phyloP scores from a whole-genome alignment of 306 rosid species.

The Vachellia collinsii region DNA sequence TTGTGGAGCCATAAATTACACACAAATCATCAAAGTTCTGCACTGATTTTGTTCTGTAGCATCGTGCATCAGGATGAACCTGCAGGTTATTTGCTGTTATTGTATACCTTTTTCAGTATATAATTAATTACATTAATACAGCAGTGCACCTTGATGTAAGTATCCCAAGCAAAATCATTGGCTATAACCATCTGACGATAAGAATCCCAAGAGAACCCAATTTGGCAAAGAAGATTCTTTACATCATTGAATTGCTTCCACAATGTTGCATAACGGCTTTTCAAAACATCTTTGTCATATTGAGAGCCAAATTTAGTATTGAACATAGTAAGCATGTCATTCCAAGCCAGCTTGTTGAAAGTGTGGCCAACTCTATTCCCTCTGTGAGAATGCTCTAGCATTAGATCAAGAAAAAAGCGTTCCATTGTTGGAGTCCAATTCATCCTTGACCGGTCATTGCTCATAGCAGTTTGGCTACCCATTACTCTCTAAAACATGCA shows the following conservation, averaged over 20 bases:
- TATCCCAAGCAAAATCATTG: slow-evolving; percentile 68
- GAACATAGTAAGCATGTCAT: slow-evolving; percentile 66
- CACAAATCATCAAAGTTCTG: slow-evolving; percentile 68
- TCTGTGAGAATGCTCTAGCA: slow-evolving; percentile 74
- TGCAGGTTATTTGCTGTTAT: slow-evolving; percentile 29
- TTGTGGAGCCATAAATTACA: slow-evolving; percentile 60
- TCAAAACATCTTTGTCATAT: slow-evolving; percentile 73
- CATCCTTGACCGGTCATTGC: slow-evolving; percentile 68
- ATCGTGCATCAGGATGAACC: slow-evolving; percentile 70
- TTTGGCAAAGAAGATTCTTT: slow-evolving; percentile 56
- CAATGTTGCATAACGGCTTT: slow-evolving; percentile 69
- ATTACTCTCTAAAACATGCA: slow-evolving; percentile 40
- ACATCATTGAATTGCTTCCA: slow-evolving; percentile 88
- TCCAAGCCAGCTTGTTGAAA: slow-evolving; percentile 78
- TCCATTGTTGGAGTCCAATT: slow-evolving; percentile 81
- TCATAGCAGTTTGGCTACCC: slow-evolving; percentile 52
- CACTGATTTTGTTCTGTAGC: slow-evolving; percentile 62
- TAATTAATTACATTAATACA: background rate
- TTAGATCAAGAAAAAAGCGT: slow-evolving; percentile 66
- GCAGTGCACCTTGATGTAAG: slow-evolving; percentile 53
- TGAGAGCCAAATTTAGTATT: slow-evolving; percentile 70
- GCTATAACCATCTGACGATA: slow-evolving; percentile 71
- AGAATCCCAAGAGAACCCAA: slow-evolving; percentile 84
- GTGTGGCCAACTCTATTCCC: slow-evolving; percentile 75
- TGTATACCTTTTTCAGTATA: background rate